Conservation (phyloP, 441 rosid genomes). For the Geranium incanum region DNA sequence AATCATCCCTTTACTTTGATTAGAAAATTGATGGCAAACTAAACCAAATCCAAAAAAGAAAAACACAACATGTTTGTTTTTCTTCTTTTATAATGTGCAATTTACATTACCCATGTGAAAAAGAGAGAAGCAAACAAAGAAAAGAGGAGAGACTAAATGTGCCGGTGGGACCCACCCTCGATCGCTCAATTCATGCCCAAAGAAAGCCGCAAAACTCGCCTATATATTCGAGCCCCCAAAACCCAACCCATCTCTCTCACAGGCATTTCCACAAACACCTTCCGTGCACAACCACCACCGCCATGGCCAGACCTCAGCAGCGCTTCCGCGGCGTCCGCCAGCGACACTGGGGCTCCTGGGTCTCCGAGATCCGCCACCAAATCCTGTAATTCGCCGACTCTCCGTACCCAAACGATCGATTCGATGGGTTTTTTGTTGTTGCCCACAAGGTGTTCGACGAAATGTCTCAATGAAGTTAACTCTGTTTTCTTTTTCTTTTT, state of each 20-base stretch:
- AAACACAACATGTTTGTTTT: neutral
- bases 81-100: neutral
- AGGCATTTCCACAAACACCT: conserved; percentile 27
- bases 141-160: neutral
- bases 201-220: conserved; percentile 32
- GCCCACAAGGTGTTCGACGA: neutral
- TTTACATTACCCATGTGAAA: conserved; percentile 8
- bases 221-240: conserved; percentile 22
- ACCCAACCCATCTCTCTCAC: conserved; percentile 9
- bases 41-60: neutral
- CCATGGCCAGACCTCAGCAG: conserved; percentile 84
- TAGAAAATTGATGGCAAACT: too few species aligned
- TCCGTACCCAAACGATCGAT: neutral
- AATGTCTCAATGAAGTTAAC: neutral
- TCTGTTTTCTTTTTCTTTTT: neutral
- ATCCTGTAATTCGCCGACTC: conserved; percentile 43
- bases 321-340: conserved; percentile 93
- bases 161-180: conserved; percentile 15
- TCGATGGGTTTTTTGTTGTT: neutral
- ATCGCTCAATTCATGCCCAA: conserved; percentile 6
- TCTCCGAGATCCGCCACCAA: conserved; percentile 96
- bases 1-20: neutral
- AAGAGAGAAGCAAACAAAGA: neutral
- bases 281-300: neutral
- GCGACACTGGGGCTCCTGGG: conserved; percentile 99